phyloP scores from a whole-genome alignment of 163 green algal genomes.

The Chloromonas sp. region DNA sequence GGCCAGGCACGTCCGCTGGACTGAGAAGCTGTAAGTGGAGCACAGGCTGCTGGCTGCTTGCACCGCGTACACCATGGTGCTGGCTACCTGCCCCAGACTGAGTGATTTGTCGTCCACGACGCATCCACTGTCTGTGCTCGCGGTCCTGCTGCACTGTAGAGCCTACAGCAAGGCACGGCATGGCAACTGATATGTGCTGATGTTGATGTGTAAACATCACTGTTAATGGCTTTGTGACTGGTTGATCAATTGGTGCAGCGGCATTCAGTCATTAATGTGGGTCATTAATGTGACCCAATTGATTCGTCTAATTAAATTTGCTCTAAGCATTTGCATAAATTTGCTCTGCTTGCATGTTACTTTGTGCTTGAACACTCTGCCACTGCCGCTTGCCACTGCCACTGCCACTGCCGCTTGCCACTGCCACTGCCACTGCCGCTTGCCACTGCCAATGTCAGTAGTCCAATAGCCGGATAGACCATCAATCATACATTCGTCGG shows the following conservation, averaged over 20 bases:
- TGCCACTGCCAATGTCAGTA: background rate
- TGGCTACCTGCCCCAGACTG: slow-evolving; percentile 11
- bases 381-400: background rate
- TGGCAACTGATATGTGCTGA: no score
- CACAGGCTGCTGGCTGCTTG: slow-evolving; percentile 11
- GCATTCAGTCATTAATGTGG: no score
- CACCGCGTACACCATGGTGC: slow-evolving; percentile 13
- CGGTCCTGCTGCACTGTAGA: slow-evolving; percentile 2
- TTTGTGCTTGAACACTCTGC: no score
- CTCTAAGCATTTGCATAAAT: no score
- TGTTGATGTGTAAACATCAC: no score
- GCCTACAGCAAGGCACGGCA: background rate
- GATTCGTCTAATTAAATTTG: no score
- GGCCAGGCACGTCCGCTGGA: slow-evolving; percentile 1
- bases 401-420: background rate
- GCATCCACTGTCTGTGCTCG: background rate
- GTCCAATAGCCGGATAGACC: no score
- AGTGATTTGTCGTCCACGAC: slow-evolving; percentile 15
- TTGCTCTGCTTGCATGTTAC: no score
- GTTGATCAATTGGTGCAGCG: background rate
- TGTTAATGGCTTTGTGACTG: background rate
- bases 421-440: no score
- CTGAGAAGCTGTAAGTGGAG: slow-evolving; percentile 8
- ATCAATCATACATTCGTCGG: no score
- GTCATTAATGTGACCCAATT: no score